Percentiles rank a stretch among this genome's conserved stretches.
Evolutionary conservation across 179 eudicot genomes (phyloP).

Genomic region (Pouteria campechiana): DNA sequence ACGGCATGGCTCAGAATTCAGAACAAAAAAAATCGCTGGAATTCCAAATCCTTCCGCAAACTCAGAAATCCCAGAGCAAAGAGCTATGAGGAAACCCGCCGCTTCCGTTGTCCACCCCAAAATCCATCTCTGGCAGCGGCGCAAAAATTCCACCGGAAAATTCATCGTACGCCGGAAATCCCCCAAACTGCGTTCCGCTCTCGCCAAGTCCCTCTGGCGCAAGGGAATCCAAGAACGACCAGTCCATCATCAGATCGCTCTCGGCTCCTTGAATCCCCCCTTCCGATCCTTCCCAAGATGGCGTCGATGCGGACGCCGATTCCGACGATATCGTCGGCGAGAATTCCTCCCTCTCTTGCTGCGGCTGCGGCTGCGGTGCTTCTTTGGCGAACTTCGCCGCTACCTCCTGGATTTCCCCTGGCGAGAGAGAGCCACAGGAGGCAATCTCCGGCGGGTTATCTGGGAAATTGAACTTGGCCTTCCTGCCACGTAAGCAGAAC

Average conservation of each 20-base stretch:
- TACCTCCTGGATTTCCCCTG: conserved; percentile 39
- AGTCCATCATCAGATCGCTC: conserved; percentile 15
- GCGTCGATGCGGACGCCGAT: conserved; percentile 4
- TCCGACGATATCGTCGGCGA: too few relatives aligned
- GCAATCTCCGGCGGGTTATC: conserved; percentile 42
- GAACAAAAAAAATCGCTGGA: too few relatives aligned
- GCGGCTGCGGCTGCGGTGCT: neutral
- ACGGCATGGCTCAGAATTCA: too few relatives aligned
- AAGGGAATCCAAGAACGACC: conserved; percentile 24
- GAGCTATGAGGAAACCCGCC: conserved; percentile 13
- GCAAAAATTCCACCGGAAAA: conserved; percentile 14
- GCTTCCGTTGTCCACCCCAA: conserved; percentile 19
- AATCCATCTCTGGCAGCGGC: conserved; percentile 1
- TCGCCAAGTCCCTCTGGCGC: conserved; percentile 24
- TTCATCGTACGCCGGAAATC: conserved; percentile 45
- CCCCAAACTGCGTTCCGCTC: conserved; percentile 22
- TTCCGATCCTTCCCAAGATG: conserved; percentile 24
- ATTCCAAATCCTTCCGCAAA: too few relatives aligned
- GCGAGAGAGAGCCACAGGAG: conserved; percentile 25
- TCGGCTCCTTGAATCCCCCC: conserved; percentile 20
- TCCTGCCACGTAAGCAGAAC: conserved; percentile 48
- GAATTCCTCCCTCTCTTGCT: too few relatives aligned
- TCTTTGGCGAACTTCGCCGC: conserved; percentile 47
- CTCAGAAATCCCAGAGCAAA: conserved; percentile 49
- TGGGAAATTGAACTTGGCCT: conserved; percentile 64